These are phyloP conservation scores for Cyclotella distinguenda DNA, from an alignment of 108 stramenopile genomes.

Conservation along the genomic window DNA sequence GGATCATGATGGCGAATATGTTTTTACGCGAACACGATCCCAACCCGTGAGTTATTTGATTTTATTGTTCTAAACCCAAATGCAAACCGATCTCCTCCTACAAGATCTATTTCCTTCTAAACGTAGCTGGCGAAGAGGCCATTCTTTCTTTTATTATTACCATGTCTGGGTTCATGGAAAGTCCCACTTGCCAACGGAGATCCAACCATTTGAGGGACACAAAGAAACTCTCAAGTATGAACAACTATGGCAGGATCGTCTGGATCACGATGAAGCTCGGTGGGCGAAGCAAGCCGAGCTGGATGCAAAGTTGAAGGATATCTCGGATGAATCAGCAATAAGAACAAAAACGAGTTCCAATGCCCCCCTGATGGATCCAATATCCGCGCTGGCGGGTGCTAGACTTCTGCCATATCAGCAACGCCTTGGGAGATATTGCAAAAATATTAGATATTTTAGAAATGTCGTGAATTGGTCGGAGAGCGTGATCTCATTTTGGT, in stretches of 20 bases:
- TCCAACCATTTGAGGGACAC: slow-evolving; percentile 30
- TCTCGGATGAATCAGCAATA: slow-evolving; percentile 36
- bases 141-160: slow-evolving; percentile 58
- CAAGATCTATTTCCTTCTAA: too few species aligned
- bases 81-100: too few species aligned
- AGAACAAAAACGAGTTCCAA: slow-evolving; percentile 32
- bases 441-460: slow-evolving; percentile 24
- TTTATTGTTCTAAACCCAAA: too few species aligned
- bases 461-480: slow-evolving; percentile 70
- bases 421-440: slow-evolving; percentile 27
- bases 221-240: slow-evolving; percentile 46
- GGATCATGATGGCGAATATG: slow-evolving; percentile 72
- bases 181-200: slow-evolving; percentile 17
- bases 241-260: slow-evolving; percentile 40
- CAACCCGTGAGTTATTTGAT: too few species aligned
- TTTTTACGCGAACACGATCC: slow-evolving; percentile 58
- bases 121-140: slow-evolving; percentile 63
- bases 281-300: slow-evolving; percentile 48
- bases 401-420: slow-evolving; percentile 28
- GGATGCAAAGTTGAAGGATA: slow-evolving; percentile 46
- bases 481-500: slow-evolving; percentile 60
- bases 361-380: slow-evolving; percentile 50
- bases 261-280: slow-evolving; percentile 37
- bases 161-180: slow-evolving; percentile 39
- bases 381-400: slow-evolving; percentile 28